Conservation (phyloP, 2,329 filamentous ascomycete genomes). For the Arthrobotrys pseudoclavata region DNA sequence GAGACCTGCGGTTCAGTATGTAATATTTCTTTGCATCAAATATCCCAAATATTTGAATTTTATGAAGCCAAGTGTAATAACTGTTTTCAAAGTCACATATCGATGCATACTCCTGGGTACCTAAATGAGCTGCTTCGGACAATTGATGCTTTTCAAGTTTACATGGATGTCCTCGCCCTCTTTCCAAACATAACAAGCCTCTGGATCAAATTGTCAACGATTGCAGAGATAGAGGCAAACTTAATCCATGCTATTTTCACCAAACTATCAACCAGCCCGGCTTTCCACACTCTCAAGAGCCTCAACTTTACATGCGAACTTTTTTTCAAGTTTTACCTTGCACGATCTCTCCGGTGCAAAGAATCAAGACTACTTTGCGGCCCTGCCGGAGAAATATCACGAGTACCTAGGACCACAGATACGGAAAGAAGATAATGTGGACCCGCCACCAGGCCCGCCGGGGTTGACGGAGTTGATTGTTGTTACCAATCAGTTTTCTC, state of each 20-base stretch:
- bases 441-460: background rate
- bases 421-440: background rate
- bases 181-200: constrained; percentile 27
- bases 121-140: background rate
- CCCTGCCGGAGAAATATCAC: constrained; percentile 1
- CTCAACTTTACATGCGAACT: background rate
- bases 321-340: background rate
- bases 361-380: background rate
- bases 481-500: background rate
- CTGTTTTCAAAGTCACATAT: constrained; percentile 3
- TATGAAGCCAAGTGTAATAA: background rate
- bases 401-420: background rate
- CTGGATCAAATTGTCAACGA: background rate
- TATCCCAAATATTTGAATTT: background rate
- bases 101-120: background rate
- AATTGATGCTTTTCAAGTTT: background rate
- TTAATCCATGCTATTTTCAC: constrained; percentile 19
- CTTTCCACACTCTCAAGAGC: constrained; percentile 17
- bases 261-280: constrained; percentile 7
- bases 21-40: background rate
- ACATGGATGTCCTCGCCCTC: constrained; percentile 1
- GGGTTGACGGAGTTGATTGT: constrained; percentile 19
- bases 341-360: constrained; percentile 5
- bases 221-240: constrained; percentile 14
- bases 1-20: constrained; percentile 14